These are phyloP conservation scores for Yamadazyma olivae DNA, from an alignment of 805 yeast genomes.

Conservation along the genomic window DNA sequence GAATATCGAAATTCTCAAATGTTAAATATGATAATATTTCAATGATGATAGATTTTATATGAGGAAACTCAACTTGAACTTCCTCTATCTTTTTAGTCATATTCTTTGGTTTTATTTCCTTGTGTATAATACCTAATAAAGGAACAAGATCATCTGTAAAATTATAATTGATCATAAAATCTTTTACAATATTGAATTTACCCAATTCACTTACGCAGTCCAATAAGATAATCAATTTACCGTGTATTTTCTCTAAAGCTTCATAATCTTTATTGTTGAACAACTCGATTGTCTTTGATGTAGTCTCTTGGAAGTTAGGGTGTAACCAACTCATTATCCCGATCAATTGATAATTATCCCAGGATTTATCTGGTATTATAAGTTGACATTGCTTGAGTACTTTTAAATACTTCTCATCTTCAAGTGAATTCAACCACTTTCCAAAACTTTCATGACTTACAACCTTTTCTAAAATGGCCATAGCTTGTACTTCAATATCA, in stretches of 20 bases:
- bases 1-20: slow-evolving; percentile 50
- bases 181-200: slow-evolving; percentile 37
- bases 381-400: slow-evolving; percentile 33
- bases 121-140: slow-evolving; percentile 40
- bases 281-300: slow-evolving; percentile 9
- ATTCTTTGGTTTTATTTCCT: slow-evolving; percentile 30
- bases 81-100: slow-evolving; percentile 24
- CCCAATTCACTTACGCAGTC: slow-evolving; percentile 44
- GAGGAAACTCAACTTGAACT: slow-evolving; percentile 36
- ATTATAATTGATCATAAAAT: slow-evolving; percentile 39
- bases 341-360: slow-evolving; percentile 37
- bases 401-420: slow-evolving; percentile 18
- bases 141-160: slow-evolving; percentile 31
- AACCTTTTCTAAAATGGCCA: not conserved
- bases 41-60: slow-evolving; percentile 61
- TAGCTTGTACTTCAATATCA: not conserved
- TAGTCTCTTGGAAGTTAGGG: slow-evolving; percentile 17
- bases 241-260: slow-evolving; percentile 10
- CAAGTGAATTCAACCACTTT: slow-evolving; percentile 13
- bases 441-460: slow-evolving; percentile 11
- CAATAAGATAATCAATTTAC: slow-evolving; percentile 4
- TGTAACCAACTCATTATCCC: slow-evolving; percentile 41
- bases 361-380: slow-evolving; percentile 34
- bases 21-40: slow-evolving; percentile 63
- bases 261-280: slow-evolving; percentile 10